Base-by-base conservation (phyloP, 23 red algal species). In the Gracilaria gracilis region DNA sequence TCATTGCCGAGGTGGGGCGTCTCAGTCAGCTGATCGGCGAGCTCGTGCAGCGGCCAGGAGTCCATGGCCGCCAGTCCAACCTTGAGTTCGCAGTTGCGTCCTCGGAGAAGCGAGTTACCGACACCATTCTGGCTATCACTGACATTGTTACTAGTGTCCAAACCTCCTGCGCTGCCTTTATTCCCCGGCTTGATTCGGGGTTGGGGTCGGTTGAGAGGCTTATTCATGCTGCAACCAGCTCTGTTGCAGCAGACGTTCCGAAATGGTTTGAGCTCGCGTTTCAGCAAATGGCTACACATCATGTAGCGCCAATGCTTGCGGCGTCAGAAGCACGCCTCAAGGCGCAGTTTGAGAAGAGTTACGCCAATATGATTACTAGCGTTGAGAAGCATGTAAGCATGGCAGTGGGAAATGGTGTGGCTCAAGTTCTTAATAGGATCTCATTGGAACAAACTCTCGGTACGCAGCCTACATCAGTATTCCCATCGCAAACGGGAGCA, bases 11-110 rank as follows among this genome's bases (percentile, higher is more conserved):
- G 67, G 67, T 73, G 1, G 21, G 67, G 13, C 67, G 67, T 44
- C 67, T 73, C 67, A 73, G 67, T 73, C 67, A 73, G 34, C 67
- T 73, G 23, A 44, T 73, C 67, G 34, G 35, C 67, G 67, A 73
- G 21, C 67, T 73, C 35, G 5, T 73, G 15, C 67, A 73, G 28
- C 67, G 67, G 20, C 67, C 67, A 7, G 67, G 16, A 12, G 35
- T 37, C 21, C 67, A 73, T 20, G 35, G 35, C 34, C 20, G 4
- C 15, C 67, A 73, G 34, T 73, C 67, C 16, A 44, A 73, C 8
- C 31, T 73, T 23, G 33, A 73, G 17, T 73, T 73, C 24, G 38
- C 67, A n/a, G 20, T 73, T 37, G 67, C 62, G 28, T 29, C 67
- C 67, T 73, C 67, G 21, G 67, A 73, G 38, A 73, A 73, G 16